Base-by-base conservation (phyloP, 257 asterid species). In the Prunella vulgaris region DNA sequence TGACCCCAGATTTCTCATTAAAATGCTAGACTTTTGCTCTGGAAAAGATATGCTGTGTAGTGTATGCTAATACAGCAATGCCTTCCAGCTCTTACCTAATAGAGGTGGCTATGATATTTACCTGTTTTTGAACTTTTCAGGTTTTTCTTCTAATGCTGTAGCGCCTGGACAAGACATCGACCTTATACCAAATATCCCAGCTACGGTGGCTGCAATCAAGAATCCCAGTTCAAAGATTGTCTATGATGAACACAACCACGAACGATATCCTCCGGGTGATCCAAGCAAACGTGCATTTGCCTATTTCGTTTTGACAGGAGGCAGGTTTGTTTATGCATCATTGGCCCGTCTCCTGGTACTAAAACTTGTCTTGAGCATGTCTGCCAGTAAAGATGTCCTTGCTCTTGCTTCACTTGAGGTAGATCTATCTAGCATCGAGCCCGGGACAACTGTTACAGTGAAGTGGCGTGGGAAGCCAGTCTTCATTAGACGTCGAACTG, bases 381-480 rank as follows among this genome's bases (percentile, higher is more conserved):
- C 98, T 76, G 98, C 98, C 69, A 92, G 92, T 74, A 92, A 92
- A 69, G 98, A 92, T 37, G 98, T 92, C 68, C 96, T 92, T 49
- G 96, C 98, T 28, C 92, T 89, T 51, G 96, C 98, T 10, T 89
- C 98, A 72, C 79, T 92, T 13, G 98, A 92, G 88, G 96, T 89
- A 13, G 96, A 92, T 62, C 87, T 92, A 3, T 87, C 96, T 14
- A 89, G 87, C 86, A 89, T 92, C 51, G 98, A 92, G 63, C 95
- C 96, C 2, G 98, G 98, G 76, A 64, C 94, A 35, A 92, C 98
- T 20, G 96, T 92, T 10, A 92, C 98, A 1, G 96, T 92, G 70
- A 92, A 92, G 90, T 89, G 98, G 98, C 96, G 98, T 57, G 98
- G 98, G 49, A 92, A 92, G 81, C 98, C 98, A 0, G 98, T 92